Evolutionary conservation across 352 stramenopile species (phyloP).

Genomic region (Pythium folliculosum): DNA sequence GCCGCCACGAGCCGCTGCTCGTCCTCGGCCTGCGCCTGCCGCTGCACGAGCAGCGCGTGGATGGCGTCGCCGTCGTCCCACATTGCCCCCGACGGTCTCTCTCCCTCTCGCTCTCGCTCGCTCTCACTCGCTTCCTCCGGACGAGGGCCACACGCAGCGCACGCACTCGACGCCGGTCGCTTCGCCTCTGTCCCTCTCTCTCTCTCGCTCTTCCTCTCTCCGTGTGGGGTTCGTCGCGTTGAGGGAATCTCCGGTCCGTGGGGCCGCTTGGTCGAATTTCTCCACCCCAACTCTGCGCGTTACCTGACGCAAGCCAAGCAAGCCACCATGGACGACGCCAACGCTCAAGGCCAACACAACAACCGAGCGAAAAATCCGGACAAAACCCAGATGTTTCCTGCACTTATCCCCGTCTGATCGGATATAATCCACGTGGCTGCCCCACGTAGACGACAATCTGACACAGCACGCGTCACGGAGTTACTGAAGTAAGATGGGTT

Average conservation of each 20-base stretch:
- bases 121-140: no score
- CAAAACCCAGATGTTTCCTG: conserved; percentile 12
- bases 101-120: conserved; percentile 3
- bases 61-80: conserved; percentile 27
- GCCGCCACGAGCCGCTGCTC: conserved; percentile 58
- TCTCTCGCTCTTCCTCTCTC: neutral
- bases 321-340: no score
- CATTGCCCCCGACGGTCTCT: conserved; percentile 17
- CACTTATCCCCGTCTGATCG: neutral
- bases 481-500: conserved; percentile 13
- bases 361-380: conserved; percentile 2
- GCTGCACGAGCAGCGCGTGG: conserved; percentile 24
- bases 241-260: no score
- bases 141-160: no score
- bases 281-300: no score
- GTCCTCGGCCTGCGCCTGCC: conserved; percentile 13
- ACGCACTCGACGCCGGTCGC: no score
- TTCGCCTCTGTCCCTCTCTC: no score
- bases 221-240: no score
- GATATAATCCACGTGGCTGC: conserved; percentile 4
- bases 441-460: neutral
- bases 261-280: neutral
- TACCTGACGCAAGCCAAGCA: neutral
- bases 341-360: no score
- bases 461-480: neutral